These are phyloP conservation scores for Trichoderma semiorbis DNA, from an alignment of 2,329 filamentous ascomycete species.

Conservation along the genomic window DNA sequence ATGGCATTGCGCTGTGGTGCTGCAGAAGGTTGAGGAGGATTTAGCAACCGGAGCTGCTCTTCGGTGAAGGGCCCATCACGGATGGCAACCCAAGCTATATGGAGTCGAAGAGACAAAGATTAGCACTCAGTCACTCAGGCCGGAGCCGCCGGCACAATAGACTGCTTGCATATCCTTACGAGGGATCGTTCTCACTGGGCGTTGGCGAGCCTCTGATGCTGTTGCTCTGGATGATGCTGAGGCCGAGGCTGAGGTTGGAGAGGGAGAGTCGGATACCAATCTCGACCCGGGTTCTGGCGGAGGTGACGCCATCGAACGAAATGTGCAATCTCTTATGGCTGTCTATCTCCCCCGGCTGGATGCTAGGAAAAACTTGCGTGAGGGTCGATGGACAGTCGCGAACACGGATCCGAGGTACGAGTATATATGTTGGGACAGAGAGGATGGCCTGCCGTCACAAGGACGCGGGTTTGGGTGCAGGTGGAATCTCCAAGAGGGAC, in stretches of 20 bases:
- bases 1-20: constrained; percentile 42
- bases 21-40: constrained; percentile 37
- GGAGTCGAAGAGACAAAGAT: neutral
- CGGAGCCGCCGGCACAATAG: neutral
- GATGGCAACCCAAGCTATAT: constrained; percentile 48
- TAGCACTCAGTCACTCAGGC: neutral
- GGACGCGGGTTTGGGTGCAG: neutral
- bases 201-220: constrained; percentile 22
- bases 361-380: neutral
- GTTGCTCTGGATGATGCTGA: neutral
- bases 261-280: constrained; percentile 15
- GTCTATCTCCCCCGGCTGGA: neutral
- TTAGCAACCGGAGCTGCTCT: constrained; percentile 38
- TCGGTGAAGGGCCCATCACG: constrained; percentile 40
- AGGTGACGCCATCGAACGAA: constrained; percentile 17
- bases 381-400: neutral
- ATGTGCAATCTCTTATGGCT: neutral
- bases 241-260: constrained; percentile 17
- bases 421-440: neutral
- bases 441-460: neutral
- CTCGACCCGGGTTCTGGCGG: constrained; percentile 15
- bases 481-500: neutral
- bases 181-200: constrained; percentile 30
- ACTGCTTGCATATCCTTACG: constrained; percentile 23
- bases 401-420: neutral